Percentiles rank a stretch among this genome's conserved stretches.
Evolutionary conservation across 257 asterid species (phyloP).

Genomic region (Agastache rugosa): DNA sequence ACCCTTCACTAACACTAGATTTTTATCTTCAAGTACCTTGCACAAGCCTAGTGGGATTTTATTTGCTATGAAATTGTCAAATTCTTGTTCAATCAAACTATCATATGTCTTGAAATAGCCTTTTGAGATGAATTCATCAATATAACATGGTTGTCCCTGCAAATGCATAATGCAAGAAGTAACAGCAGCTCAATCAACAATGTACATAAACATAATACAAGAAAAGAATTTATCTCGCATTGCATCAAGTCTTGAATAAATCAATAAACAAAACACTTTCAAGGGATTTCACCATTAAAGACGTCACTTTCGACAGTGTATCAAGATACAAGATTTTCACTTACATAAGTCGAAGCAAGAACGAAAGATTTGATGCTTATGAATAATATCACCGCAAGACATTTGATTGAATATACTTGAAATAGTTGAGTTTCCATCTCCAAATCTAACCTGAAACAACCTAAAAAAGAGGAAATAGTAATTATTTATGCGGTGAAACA

Average conservation of each 20-base stretch:
- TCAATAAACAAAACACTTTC: background rate
- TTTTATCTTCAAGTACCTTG: conserved; percentile 39
- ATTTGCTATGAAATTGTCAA: conserved; percentile 49
- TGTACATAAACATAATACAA: background rate
- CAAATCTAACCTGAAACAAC: conserved; percentile 27
- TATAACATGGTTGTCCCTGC: conserved; percentile 46
- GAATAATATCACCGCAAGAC: conserved; percentile 33
- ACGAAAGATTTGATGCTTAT: conserved; percentile 25
- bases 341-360: conserved; percentile 41
- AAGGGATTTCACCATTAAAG: background rate
- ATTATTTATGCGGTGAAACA: background rate
- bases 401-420: conserved; percentile 17
- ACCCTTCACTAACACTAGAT: conserved; percentile 14
- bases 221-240: conserved; percentile 15
- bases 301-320: background rate
- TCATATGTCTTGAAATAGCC: conserved; percentile 55
- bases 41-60: conserved; percentile 50
- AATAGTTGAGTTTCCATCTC: conserved; percentile 39
- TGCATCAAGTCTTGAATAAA: background rate
- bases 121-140: conserved; percentile 51
- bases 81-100: conserved; percentile 49
- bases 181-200: conserved; percentile 24
- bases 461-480: background rate
- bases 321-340: conserved; percentile 26
- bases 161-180: conserved; percentile 17